These are phyloP conservation scores for Cyclotella choctawhatcheeana DNA, from an alignment of 108 stramenopile genomes.

Conservation along the genomic window DNA sequence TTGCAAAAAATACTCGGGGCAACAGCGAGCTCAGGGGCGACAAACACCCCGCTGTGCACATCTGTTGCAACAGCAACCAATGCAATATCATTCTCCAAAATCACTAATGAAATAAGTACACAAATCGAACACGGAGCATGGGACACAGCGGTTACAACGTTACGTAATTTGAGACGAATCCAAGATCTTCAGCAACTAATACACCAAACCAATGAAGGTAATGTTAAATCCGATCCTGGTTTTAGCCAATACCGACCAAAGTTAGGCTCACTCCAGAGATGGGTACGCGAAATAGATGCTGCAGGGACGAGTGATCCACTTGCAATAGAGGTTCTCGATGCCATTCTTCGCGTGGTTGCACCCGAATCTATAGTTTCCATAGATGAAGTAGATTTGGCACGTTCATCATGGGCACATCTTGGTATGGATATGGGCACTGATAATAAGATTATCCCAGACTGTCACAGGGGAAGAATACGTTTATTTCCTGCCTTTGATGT, in stretches of 20 bases:
- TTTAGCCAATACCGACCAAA: slow-evolving; percentile 21
- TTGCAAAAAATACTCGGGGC: slow-evolving; percentile 8
- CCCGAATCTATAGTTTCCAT: slow-evolving; percentile 13
- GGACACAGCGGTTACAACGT: slow-evolving; percentile 14
- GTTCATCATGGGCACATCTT: slow-evolving; percentile 26
- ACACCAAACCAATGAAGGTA: background rate
- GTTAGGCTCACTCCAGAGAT: slow-evolving; percentile 37
- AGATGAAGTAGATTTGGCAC: slow-evolving; percentile 16
- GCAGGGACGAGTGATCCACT: slow-evolving; percentile 27
- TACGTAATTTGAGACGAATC: slow-evolving; percentile 3
- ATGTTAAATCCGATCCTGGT: background rate
- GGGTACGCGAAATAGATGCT: slow-evolving; percentile 43
- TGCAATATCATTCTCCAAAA: slow-evolving; percentile 12
- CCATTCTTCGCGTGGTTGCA: slow-evolving; percentile 36
- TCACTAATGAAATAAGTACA: slow-evolving; percentile 24
- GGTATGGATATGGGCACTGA: slow-evolving; percentile 15
- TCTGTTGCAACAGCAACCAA: background rate
- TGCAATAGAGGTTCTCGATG: slow-evolving; percentile 31
- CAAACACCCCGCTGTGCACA: no score
- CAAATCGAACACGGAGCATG: slow-evolving; percentile 33
- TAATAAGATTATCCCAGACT: slow-evolving; percentile 1
- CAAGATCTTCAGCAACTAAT: slow-evolving; percentile 2
- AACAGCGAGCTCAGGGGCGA: background rate
- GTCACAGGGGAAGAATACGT: slow-evolving; percentile 23
- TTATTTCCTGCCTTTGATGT: slow-evolving; percentile 16